These are phyloP conservation scores for Citrus maxima DNA, from an alignment of 345 rosid genomes.

Conservation along the genomic window DNA sequence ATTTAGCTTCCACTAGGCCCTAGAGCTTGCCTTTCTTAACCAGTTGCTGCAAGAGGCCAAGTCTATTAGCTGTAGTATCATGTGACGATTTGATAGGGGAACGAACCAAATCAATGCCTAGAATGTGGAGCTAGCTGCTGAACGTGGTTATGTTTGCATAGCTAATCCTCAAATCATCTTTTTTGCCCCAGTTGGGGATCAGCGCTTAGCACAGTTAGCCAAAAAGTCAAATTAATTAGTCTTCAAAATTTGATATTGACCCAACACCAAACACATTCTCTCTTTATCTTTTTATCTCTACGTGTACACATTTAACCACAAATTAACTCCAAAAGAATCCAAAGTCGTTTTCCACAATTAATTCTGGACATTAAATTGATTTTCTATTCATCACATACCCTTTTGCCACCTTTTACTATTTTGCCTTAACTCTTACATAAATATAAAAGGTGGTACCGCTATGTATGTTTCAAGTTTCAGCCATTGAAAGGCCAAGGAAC, in stretches of 20 bases:
- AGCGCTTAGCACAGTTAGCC: not conserved
- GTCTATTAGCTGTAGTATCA: not conserved
- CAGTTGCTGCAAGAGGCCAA: not conserved
- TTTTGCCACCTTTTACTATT: not conserved
- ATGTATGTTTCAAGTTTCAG: not conserved
- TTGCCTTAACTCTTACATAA: not conserved
- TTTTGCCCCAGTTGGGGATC: constrained; percentile 17
- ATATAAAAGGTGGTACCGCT: not conserved
- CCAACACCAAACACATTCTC: constrained; percentile 7
- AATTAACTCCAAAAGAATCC: constrained; percentile 15
- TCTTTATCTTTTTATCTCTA: not conserved
- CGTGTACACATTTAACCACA: not conserved
- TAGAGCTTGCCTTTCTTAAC: not conserved
- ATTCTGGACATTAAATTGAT: not conserved
- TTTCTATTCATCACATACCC: not conserved
- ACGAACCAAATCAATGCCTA: not conserved
- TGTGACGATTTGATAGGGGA: not conserved
- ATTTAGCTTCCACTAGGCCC: not conserved
- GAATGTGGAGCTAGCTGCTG: not conserved
- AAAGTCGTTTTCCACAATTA: constrained; percentile 4
- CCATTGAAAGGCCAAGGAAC: not conserved
- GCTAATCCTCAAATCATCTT: not conserved
- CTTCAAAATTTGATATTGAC: constrained; percentile 16
- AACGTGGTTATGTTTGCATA: not conserved
- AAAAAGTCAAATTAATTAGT: constrained; percentile 17